Evolutionary conservation across 2,329 filamentous ascomycete genomes (phyloP).

Genomic region (Iodosphaeria phyllophila): DNA sequence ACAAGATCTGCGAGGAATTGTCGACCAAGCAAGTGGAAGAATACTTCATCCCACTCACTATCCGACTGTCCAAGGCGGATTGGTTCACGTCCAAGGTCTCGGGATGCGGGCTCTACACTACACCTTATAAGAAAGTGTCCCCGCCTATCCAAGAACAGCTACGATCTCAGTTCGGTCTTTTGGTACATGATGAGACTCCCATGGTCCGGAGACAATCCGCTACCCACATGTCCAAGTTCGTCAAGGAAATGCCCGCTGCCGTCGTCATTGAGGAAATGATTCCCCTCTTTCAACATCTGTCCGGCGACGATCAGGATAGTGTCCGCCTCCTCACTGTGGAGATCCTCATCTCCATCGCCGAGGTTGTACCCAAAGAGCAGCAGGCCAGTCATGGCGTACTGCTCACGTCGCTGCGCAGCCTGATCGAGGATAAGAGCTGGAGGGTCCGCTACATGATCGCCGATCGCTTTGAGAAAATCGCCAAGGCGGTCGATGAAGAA

Average conservation of each 20-base stretch:
- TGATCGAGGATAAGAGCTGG: conserved; percentile 99
- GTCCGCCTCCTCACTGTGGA: conserved; percentile 91
- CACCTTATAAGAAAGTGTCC: conserved; percentile 82
- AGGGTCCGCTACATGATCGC: conserved; percentile 98
- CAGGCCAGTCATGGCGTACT: conserved; percentile 91
- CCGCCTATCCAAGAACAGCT: conserved; percentile 78
- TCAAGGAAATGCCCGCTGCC: conserved; percentile 84
- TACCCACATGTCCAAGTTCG: conserved; percentile 91
- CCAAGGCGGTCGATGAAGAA: conserved; percentile 95
- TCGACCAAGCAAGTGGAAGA: conserved; percentile 89
- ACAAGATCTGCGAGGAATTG: conserved; percentile 94
- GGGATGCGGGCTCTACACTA: conserved; percentile 84
- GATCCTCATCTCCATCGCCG: conserved; percentile 87
- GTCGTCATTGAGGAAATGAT: conserved; percentile 98
- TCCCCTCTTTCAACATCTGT: conserved; percentile 91
- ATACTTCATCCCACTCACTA: conserved; percentile 87
- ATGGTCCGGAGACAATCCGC: conserved; percentile 97
- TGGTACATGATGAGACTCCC: conserved; percentile 95
- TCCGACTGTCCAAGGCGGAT: conserved; percentile 94
- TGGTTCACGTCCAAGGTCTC: conserved; percentile 99
- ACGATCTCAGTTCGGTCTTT: conserved; percentile 74
- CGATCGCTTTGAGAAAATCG: conserved; percentile 97
- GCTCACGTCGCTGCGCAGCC: conserved; percentile 69
- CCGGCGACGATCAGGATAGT: conserved; percentile 92
- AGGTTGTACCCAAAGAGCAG: conserved; percentile 95